phyloP scores from a whole-genome alignment of 495 filamentous ascomycete species.

The Xylaria cubensis region DNA sequence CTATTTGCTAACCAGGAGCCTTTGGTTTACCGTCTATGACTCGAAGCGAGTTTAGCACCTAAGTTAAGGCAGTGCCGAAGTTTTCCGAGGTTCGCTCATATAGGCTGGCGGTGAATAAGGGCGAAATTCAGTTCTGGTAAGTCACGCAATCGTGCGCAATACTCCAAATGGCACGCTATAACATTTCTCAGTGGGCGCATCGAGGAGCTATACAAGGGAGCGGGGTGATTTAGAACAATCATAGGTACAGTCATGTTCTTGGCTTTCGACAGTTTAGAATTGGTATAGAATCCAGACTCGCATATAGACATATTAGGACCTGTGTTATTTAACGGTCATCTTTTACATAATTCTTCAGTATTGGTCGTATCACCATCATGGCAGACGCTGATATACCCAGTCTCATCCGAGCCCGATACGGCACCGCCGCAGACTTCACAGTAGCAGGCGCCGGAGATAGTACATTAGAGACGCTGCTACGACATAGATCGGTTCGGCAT shows the following conservation, averaged over 20 bases:
- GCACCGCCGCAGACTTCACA: conserved; percentile 18
- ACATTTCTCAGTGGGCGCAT: background rate
- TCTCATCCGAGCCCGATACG: conserved; percentile 35
- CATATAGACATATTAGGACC: background rate
- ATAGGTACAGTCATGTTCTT: background rate
- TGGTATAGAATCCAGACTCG: background rate
- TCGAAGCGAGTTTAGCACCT: background rate
- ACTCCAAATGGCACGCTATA: conserved; percentile 11
- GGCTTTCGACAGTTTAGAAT: background rate
- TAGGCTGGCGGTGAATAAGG: conserved; percentile 7
- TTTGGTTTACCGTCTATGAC: background rate
- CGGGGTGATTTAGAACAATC: background rate
- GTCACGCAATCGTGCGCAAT: conserved; percentile 22
- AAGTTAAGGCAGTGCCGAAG: background rate
- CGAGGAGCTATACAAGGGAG: background rate
- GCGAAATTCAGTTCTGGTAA: conserved; percentile 4
- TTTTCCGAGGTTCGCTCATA: background rate
- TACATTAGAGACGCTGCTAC: conserved; percentile 32
- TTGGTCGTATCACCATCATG: conserved; percentile 16
- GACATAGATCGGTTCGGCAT: conserved; percentile 32
- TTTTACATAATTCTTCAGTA: background rate
- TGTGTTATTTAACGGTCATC: background rate
- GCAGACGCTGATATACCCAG: conserved; percentile 23
- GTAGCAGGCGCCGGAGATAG: conserved; percentile 8
- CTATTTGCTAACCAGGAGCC: background rate